These are phyloP conservation scores for Astragalus membranaceus DNA, from an alignment of 306 rosid genomes.

Conservation along the genomic window DNA sequence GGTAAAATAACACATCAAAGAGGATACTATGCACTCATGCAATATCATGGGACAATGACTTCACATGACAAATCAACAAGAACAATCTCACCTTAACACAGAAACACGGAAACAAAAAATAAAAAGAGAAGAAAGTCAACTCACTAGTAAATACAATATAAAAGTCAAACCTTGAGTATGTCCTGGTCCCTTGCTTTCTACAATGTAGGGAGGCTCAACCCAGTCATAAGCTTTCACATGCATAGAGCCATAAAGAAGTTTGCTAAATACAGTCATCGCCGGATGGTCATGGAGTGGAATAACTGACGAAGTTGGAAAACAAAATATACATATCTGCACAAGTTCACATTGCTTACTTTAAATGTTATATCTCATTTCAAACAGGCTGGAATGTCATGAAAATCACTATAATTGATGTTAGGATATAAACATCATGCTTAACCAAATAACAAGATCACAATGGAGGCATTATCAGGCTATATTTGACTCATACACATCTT, in stretches of 20 bases:
- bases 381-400: not conserved
- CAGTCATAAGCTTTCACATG: conserved; percentile 96
- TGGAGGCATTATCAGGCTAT: not conserved
- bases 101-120: not conserved
- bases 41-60: not conserved
- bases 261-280: conserved; percentile 94
- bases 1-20: not conserved
- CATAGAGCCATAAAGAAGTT: conserved; percentile 89
- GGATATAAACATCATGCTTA: conserved; percentile 1
- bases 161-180: conserved; percentile 43
- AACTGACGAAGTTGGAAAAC: conserved; percentile 86
- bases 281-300: conserved; percentile 98
- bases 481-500: not conserved
- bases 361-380: conserved; percentile 4
- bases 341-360: not conserved
- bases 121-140: not conserved
- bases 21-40: not conserved
- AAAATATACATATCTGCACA: conserved; percentile 84
- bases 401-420: not conserved
- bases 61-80: not conserved
- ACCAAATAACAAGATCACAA: conserved; percentile 2
- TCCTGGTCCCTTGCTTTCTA: conserved; percentile 51
- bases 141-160: conserved; percentile 10
- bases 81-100: not conserved
- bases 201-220: conserved; percentile 75